A percentile compares a stretch with the other conserved stretches of the same genome.
Conservation (phyloP, 2,329 filamentous ascomycete species). For the Pseudogymnoascus pannorum region DNA sequence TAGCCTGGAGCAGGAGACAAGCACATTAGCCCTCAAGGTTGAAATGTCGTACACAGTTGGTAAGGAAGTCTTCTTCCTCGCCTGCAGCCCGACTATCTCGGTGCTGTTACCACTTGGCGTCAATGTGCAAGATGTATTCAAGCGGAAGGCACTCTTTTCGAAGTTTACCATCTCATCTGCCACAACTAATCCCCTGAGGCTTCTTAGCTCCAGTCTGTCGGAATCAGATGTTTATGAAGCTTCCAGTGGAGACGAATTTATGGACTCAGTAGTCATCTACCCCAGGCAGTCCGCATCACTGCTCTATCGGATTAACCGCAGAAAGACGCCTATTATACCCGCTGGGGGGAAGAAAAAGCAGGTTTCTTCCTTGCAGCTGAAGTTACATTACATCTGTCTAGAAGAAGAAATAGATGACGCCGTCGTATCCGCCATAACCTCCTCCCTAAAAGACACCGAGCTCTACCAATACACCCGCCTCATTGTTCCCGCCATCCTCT, state of each 20-base stretch:
- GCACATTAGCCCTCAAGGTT: slow-evolving; percentile 64
- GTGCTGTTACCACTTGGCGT: slow-evolving; percentile 81
- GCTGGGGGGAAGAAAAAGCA: slow-evolving; percentile 22
- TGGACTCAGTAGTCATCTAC: slow-evolving; percentile 58
- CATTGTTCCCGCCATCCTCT: slow-evolving; percentile 37
- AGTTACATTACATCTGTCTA: slow-evolving; percentile 68
- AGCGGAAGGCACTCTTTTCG: slow-evolving; percentile 72
- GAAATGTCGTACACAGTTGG: slow-evolving; percentile 68
- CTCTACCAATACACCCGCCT: slow-evolving; percentile 42
- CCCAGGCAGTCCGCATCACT: slow-evolving; percentile 74
- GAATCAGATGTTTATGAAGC: slow-evolving; percentile 64
- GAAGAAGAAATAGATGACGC: slow-evolving; percentile 61
- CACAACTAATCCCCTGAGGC: slow-evolving; percentile 62
- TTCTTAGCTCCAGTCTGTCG: slow-evolving; percentile 64
- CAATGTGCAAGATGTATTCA: slow-evolving; percentile 95
- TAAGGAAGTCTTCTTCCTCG: slow-evolving; percentile 57
- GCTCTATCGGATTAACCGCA: slow-evolving; percentile 66
- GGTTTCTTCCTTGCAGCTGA: slow-evolving; percentile 52
- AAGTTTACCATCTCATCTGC: slow-evolving; percentile 86
- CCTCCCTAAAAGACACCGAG: slow-evolving; percentile 33
- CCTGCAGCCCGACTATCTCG: slow-evolving; percentile 54
- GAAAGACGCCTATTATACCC: slow-evolving; percentile 31
- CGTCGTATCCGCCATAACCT: slow-evolving; percentile 37
- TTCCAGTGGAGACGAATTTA: slow-evolving; percentile 48
- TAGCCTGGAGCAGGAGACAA: slow-evolving; percentile 69